Base-by-base conservation (phyloP, 2,329 filamentous ascomycete genomes). In the Cordyceps fumosorosea region DNA sequence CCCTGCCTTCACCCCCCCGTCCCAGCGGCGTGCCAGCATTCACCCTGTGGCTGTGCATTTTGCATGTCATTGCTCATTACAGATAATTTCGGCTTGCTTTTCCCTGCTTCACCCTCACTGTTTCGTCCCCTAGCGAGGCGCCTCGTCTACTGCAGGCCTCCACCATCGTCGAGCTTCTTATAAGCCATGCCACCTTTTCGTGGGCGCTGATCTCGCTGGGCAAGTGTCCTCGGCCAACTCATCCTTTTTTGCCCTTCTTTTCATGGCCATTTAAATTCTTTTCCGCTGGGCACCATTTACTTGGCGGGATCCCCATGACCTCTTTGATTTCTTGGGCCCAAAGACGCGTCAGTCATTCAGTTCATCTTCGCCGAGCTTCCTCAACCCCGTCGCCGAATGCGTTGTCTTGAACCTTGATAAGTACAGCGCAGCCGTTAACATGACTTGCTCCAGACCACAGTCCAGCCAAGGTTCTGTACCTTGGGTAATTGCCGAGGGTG, bases 401-500 rank as follows among this genome's bases (percentile, higher is more conserved):
- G n/a, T 11, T n/a, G 14, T 60, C 34, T 44, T 32, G 18, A 22
- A 53, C 14, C 42, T 29, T 29, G 29, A n/a, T 24, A 5, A 22
- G 16, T 22, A n/a, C 7, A 5, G 1, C 2, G 8, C 51, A 29
- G 52, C 20, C 32, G 51, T 55, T 32, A 61, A 61, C 58, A 61
- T 61, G 58, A 53, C n/a, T 22, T 18, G 24, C n/a, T 16, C 14
- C 26, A 60, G 57, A 10, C n/a, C 12, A 22, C 42, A 29, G 48
- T 5, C 26, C n/a, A 6, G 42, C 16, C 51, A 48, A 44, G 51
- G 29, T 18, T 20, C 58, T 22, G 56, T 47, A 22, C 56, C 56
- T 53, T 70, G 69, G 69, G 60, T 68, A 50, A 64, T 66, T 26
- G 57, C 68, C 26, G 66, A 67, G 54, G 60, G 65, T 50, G 67